phyloP scores from a whole-genome alignment of 169 alveolate species.

The Perkinsus marinus region DNA sequence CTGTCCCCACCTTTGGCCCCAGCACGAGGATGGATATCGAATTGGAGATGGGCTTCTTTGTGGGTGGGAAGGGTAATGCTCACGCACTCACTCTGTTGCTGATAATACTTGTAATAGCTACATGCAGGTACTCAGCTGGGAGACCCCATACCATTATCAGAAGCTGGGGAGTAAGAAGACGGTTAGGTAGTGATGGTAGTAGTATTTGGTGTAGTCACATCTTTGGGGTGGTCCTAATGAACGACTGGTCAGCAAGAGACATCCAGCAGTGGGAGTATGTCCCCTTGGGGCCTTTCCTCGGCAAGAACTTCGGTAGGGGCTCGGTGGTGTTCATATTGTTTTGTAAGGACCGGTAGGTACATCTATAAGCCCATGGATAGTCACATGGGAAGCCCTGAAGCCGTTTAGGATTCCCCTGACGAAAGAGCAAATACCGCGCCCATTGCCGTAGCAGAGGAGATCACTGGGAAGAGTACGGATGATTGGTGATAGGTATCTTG shows the following conservation, averaged over 20 bases:
- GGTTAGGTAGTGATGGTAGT: neutral
- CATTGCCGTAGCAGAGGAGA: neutral
- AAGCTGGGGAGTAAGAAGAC: slow-evolving; percentile 34
- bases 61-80: slow-evolving; percentile 37
- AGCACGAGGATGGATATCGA: slow-evolving; percentile 53
- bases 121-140: slow-evolving; percentile 13
- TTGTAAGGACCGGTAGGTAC: slow-evolving; percentile 46
- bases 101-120: too few relatives aligned
- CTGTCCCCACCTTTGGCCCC: slow-evolving; percentile 38
- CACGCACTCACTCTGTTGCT: too few relatives aligned
- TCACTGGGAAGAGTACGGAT: neutral
- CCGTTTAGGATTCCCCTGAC: slow-evolving; percentile 27
- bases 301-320: slow-evolving; percentile 32
- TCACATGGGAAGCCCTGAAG: slow-evolving; percentile 47
- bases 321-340: neutral
- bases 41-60: slow-evolving; percentile 48
- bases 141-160: slow-evolving; percentile 31
- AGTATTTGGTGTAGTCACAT: slow-evolving; percentile 5
- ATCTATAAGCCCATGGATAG: slow-evolving; percentile 66
- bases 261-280: slow-evolving; percentile 56
- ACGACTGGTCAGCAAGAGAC: slow-evolving; percentile 74
- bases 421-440: neutral
- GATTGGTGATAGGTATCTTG: neutral
- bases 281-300: slow-evolving; percentile 69
- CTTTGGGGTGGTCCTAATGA: slow-evolving; percentile 52